A percentile compares a stretch with the other conserved stretches of the same genome.
phyloP scores from a whole-genome alignment of 176 grass and related monocot genomes.

The Tillandsia leiboldiana region DNA sequence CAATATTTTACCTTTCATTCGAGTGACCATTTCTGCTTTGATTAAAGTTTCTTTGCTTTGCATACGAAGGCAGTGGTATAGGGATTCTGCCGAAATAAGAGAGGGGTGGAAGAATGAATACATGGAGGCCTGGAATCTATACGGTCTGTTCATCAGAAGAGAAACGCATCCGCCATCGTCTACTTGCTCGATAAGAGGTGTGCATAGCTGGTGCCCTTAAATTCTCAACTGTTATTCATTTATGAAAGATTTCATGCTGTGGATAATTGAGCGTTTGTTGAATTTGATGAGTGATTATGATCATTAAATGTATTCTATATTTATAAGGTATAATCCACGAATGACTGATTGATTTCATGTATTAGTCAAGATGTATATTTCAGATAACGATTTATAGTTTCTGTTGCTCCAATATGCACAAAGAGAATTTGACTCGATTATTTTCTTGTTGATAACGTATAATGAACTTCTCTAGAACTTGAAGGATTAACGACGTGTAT shows the following conservation, averaged over 20 bases:
- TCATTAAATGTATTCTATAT: neutral
- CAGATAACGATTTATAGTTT: neutral
- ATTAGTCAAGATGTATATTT: neutral
- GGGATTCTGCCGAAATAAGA: constrained; percentile 50
- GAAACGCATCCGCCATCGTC: constrained; percentile 34
- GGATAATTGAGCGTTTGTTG: neutral
- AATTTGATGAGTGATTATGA: neutral
- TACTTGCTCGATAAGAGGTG: constrained; percentile 66
- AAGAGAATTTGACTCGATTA: too few species aligned
- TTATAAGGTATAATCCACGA: neutral
- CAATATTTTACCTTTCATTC: neutral
- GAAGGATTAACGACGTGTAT: too few species aligned
- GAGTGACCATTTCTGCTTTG: neutral
- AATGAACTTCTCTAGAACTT: too few species aligned
- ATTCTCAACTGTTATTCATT: neutral
- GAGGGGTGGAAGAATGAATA: constrained; percentile 80
- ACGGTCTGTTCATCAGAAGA: constrained; percentile 27
- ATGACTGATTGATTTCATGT: neutral
- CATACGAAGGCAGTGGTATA: constrained; percentile 57
- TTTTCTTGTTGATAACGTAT: too few species aligned
- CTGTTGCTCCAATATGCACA: neutral
- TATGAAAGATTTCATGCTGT: neutral
- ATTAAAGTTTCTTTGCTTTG: neutral
- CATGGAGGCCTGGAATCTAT: constrained; percentile 52
- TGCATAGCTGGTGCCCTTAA: constrained; percentile 58